A percentile compares a stretch with the other conserved stretches of the same genome.
Evolutionary conservation across 805 yeast genomes (phyloP).

Genomic region (Metschnikowia hibisci): DNA sequence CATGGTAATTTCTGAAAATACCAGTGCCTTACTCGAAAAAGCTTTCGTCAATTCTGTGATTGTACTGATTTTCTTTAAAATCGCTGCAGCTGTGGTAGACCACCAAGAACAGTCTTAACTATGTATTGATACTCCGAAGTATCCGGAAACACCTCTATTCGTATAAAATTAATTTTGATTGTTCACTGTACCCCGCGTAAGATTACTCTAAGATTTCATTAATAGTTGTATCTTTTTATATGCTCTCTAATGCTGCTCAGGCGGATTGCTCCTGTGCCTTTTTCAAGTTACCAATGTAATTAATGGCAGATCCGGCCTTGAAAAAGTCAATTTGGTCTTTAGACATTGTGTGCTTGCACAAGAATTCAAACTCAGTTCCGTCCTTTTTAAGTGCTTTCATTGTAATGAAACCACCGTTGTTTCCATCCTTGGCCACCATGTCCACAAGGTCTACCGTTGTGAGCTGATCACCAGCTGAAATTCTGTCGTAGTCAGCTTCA

Average conservation of each 20-base stretch:
- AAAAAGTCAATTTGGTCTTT: constrained; percentile 93
- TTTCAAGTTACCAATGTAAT: constrained; percentile 68
- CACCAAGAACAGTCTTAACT: too few relatives aligned
- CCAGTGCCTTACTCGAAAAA: too few relatives aligned
- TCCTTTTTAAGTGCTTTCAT: constrained; percentile 69
- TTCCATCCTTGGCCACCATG: constrained; percentile 67
- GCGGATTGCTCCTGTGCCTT: constrained; percentile 13
- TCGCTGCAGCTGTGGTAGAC: too few relatives aligned
- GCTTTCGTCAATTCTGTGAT: too few relatives aligned
- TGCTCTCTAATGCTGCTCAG: neutral
- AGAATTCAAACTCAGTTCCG: constrained; percentile 65
- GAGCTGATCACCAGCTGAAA: constrained; percentile 63
- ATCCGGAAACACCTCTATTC: too few relatives aligned
- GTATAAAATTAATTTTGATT: too few relatives aligned
- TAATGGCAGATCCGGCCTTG: constrained; percentile 96
- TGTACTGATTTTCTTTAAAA: too few relatives aligned
- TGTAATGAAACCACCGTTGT: constrained; percentile 78
- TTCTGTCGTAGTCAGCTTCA: constrained; percentile 81
- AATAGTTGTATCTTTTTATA: too few relatives aligned
- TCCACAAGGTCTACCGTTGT: constrained; percentile 39
- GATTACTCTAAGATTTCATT: too few relatives aligned
- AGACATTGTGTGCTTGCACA: constrained; percentile 93
- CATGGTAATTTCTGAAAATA: too few relatives aligned
- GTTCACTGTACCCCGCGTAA: too few relatives aligned
- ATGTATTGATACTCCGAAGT: too few relatives aligned